Conservation (phyloP, 2,329 filamentous ascomycete genomes). For the Exserohilum turcica region DNA sequence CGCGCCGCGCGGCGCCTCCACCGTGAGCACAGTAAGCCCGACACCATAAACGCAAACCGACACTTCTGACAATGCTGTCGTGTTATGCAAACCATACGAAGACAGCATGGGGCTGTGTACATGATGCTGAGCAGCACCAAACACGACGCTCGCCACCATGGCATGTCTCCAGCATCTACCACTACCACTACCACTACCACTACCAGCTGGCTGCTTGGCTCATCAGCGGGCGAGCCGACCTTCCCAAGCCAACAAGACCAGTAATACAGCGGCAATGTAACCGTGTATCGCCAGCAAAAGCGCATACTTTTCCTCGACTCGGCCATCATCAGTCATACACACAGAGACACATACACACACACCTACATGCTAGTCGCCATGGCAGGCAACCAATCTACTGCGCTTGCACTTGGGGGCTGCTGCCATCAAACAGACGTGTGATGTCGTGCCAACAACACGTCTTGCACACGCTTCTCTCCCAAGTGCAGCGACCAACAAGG, state of each 20-base stretch:
- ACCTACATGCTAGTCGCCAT: not conserved
- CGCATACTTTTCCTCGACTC: too few relatives aligned
- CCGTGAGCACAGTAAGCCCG: constrained; percentile 14
- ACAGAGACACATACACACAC: not conserved
- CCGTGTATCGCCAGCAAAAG: not conserved
- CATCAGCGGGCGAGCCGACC: constrained; percentile 7
- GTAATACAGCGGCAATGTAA: not conserved
- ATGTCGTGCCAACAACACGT: not conserved
- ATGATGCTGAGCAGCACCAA: not conserved
- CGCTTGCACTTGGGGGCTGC: not conserved
- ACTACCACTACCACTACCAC: too few relatives aligned
- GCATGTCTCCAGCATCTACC: not conserved
- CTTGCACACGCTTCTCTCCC: not conserved
- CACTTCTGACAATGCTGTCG: constrained; percentile 9
- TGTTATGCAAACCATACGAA: too few relatives aligned
- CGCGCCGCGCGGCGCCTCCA: constrained; percentile 23
- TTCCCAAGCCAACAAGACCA: not conserved
- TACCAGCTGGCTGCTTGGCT: not conserved
- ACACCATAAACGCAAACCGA: not conserved
- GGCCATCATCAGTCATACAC: too few relatives aligned
- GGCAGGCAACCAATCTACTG: not conserved
- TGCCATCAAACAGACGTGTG: not conserved
- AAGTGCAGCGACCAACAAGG: constrained; percentile 5
- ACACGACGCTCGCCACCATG: not conserved
- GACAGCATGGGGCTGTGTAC: too few relatives aligned